Percentiles rank a stretch among this genome's conserved stretches.
Conservation (phyloP, 2,329 filamentous ascomycete genomes). For the Fusarium setosum region DNA sequence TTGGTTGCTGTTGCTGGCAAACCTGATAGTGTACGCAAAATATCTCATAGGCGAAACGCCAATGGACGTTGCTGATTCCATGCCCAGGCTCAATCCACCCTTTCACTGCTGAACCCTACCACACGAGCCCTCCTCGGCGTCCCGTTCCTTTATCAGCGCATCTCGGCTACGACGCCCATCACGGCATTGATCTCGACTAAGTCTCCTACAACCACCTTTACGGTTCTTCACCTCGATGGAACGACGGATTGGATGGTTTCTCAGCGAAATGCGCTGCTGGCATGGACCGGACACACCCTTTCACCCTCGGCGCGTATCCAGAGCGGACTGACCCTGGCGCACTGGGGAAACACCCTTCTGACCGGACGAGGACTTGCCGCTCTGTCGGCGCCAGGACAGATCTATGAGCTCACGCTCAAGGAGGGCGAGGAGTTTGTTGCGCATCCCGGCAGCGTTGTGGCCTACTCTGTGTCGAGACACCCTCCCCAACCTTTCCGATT, state of each 20-base stretch:
- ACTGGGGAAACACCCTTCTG: slow-evolving; percentile 92
- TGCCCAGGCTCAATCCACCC: slow-evolving; percentile 82
- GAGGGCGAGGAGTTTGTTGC: slow-evolving; percentile 91
- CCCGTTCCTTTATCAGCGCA: slow-evolving; percentile 93
- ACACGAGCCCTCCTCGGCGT: slow-evolving; percentile 83
- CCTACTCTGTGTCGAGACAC: slow-evolving; percentile 82
- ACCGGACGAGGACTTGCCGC: slow-evolving; percentile 90
- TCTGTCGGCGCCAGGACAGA: slow-evolving; percentile 85
- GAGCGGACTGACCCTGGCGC: slow-evolving; percentile 77
- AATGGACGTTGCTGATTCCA: slow-evolving; percentile 1
- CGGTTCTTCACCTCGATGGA: slow-evolving; percentile 89
- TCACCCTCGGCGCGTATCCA: slow-evolving; percentile 81
- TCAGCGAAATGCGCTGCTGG: slow-evolving; percentile 88
- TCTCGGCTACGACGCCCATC: slow-evolving; percentile 88
- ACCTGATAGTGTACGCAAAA: slow-evolving; percentile 79
- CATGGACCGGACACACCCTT: slow-evolving; percentile 94
- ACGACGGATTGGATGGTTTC: slow-evolving; percentile 95
- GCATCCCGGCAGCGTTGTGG: slow-evolving; percentile 91
- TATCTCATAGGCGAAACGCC: background rate
- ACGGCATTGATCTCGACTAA: slow-evolving; percentile 91
- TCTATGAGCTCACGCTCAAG: slow-evolving; percentile 85
- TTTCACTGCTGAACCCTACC: slow-evolving; percentile 88
- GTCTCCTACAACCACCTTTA: slow-evolving; percentile 86
- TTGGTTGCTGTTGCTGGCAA: slow-evolving; percentile 91
- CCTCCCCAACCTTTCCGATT: slow-evolving; percentile 88